These are phyloP conservation scores for Actinomucor elegans DNA, from an alignment of 371 early-diverging fungal genomes.

Conservation along the genomic window DNA sequence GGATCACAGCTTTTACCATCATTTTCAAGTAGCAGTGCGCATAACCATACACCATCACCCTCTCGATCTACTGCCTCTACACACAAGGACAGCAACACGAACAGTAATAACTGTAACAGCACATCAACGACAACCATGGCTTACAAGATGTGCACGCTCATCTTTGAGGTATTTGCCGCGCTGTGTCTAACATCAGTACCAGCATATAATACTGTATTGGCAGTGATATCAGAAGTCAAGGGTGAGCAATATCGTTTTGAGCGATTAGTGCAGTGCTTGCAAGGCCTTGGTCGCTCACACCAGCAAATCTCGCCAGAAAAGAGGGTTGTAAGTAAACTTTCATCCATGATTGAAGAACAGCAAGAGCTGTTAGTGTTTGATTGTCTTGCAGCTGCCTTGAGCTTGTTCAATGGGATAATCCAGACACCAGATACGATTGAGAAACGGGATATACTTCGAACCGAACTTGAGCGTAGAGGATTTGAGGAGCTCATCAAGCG, in stretches of 20 bases:
- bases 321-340: not conserved
- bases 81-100: not conserved
- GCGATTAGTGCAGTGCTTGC: slow-evolving; percentile 49
- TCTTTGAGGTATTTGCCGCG: slow-evolving; percentile 24
- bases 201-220: slow-evolving; percentile 48
- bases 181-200: slow-evolving; percentile 52
- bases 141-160: slow-evolving; percentile 6
- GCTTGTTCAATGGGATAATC: slow-evolving; percentile 55
- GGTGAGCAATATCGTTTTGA: slow-evolving; percentile 69
- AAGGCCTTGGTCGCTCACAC: slow-evolving; percentile 14
- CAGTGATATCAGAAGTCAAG: slow-evolving; percentile 56
- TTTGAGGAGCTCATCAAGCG: slow-evolving; percentile 47
- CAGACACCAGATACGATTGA: slow-evolving; percentile 55
- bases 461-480: slow-evolving; percentile 61
- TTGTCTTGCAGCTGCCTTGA: slow-evolving; percentile 52
- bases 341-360: slow-evolving; percentile 3
- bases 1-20: slow-evolving; percentile 23
- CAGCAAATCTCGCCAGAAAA: not conserved
- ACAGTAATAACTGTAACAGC: not conserved
- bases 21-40: slow-evolving; percentile 2
- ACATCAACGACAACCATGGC: not conserved
- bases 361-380: slow-evolving; percentile 34
- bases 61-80: slow-evolving; percentile 26
- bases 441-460: slow-evolving; percentile 48
- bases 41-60: slow-evolving; percentile 28